Evolutionary conservation across 352 stramenopile species (phyloP).

Genomic region (Globisporangium abappressorium): DNA sequence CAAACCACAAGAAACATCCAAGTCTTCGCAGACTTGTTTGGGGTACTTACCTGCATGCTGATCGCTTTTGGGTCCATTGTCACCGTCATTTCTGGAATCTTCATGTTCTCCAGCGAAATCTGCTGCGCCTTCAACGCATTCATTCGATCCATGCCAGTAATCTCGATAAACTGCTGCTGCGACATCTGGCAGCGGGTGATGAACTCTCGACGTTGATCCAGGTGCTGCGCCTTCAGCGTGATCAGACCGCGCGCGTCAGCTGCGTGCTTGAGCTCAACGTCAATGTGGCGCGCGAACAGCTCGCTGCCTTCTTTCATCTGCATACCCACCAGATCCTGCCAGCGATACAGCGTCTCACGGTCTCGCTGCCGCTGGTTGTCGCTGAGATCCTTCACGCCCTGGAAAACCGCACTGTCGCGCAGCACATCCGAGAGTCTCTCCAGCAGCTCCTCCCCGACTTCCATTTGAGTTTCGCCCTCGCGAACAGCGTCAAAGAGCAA

Average conservation of each 20-base stretch:
- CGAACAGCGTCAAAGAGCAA: conserved; percentile 63
- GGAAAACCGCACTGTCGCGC: conserved; percentile 62
- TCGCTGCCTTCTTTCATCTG: conserved; percentile 83
- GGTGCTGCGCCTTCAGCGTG: conserved; percentile 55
- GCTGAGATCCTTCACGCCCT: conserved; percentile 55
- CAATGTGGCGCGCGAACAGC: conserved; percentile 54
- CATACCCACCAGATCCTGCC: conserved; percentile 76
- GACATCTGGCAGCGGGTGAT: conserved; percentile 65
- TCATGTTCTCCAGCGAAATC: conserved; percentile 66
- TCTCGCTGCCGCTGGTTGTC: conserved; percentile 62
- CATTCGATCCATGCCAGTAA: conserved; percentile 63
- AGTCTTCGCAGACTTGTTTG: neutral
- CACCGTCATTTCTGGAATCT: conserved; percentile 68
- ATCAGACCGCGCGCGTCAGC: conserved; percentile 48
- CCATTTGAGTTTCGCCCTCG: conserved; percentile 19
- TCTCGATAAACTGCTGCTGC: conserved; percentile 77
- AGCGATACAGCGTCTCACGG: conserved; percentile 69
- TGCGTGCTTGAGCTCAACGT: conserved; percentile 41
- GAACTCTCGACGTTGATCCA: conserved; percentile 68
- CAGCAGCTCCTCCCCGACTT: conserved; percentile 44
- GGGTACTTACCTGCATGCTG: conserved; percentile 41
- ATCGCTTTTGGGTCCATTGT: conserved; percentile 43
- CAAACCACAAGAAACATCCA: neutral
- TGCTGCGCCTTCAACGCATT: conserved; percentile 64
- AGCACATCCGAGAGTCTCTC: conserved; percentile 61